Evolutionary conservation across 23 red algal genomes (phyloP).

Genomic region (Agarophyton chilense): DNA sequence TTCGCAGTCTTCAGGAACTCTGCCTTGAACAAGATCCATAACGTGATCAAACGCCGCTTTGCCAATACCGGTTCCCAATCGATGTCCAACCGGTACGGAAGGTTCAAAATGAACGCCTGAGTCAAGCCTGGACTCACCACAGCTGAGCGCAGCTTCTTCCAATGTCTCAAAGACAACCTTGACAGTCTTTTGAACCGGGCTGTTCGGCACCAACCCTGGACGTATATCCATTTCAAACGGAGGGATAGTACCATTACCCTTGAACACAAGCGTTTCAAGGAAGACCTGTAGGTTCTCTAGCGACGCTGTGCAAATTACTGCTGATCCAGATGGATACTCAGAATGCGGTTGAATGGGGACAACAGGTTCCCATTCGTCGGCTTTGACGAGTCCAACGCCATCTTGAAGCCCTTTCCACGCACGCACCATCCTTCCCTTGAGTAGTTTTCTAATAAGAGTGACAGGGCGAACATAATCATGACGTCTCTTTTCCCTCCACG

Average conservation of each 20-base stretch:
- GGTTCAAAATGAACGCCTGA: conserved; percentile 58
- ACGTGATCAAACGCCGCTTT: conserved; percentile 40
- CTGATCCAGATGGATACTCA: conserved; percentile 52
- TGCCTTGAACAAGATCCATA: conserved; percentile 34
- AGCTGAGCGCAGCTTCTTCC: conserved; percentile 56
- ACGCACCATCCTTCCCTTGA: conserved; percentile 5
- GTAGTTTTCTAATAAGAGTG: conserved; percentile 21
- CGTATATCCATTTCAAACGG: conserved; percentile 21
- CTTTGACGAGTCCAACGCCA: conserved; percentile 19
- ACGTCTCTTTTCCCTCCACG: conserved; percentile 52
- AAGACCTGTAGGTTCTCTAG: conserved; percentile 22
- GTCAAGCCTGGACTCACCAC: conserved; percentile 36
- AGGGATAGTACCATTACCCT: conserved; percentile 12
- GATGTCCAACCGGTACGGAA: conserved; percentile 36
- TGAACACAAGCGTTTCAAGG: conserved; percentile 1
- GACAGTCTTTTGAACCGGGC: conserved; percentile 23
- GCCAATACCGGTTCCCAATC: conserved; percentile 41
- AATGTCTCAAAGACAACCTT: conserved; percentile 20
- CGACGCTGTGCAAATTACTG: conserved; percentile 39
- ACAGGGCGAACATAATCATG: conserved; percentile 58
- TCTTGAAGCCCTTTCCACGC: conserved; percentile 27
- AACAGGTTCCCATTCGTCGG: conserved; percentile 50
- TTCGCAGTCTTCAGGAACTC: conserved; percentile 41
- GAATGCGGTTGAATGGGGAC: conserved; percentile 60
- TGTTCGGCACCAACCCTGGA: conserved; percentile 13